Percentiles rank a stretch among this genome's conserved stretches.
Conservation (phyloP, 768 basidiomycete species). For the Tubosaeta brunneosetosa region DNA sequence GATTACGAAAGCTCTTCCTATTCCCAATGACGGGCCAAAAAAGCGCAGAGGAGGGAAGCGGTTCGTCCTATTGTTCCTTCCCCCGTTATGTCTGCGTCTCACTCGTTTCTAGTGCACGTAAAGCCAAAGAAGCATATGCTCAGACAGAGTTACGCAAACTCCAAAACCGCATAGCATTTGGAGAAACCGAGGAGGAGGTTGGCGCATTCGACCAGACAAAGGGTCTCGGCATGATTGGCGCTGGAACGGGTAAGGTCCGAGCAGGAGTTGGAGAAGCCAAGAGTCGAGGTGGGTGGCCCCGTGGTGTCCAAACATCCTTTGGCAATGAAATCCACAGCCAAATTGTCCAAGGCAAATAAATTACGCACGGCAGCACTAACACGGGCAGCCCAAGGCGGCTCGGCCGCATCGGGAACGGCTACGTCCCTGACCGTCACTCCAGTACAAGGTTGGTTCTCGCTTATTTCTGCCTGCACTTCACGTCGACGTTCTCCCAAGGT, state of each 20-base stretch:
- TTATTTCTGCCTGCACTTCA: neutral
- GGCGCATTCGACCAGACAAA: conserved; percentile 97
- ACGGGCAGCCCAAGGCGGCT: conserved; percentile 57
- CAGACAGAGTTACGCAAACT: conserved; percentile 95
- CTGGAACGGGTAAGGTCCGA: conserved; percentile 81
- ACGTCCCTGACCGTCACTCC: conserved; percentile 94
- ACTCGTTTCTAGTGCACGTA: conserved; percentile 64
- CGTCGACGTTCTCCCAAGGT: conserved; percentile 36
- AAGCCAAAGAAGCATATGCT: conserved; percentile 97
- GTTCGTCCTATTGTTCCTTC: conserved; percentile 37
- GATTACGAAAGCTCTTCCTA: conserved; percentile 86
- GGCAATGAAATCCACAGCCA: conserved; percentile 51
- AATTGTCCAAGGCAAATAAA: conserved; percentile 93
- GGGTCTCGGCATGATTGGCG: conserved; percentile 95
- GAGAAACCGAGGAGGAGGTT: conserved; percentile 92
- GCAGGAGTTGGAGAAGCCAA: conserved; percentile 85
- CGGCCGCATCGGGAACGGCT: conserved; percentile 70
- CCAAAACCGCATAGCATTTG: conserved; percentile 96
- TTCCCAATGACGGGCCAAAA: conserved; percentile 93
- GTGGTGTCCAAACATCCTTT: neutral
- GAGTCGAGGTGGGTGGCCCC: conserved; percentile 67
- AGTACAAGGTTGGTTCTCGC: conserved; percentile 66
- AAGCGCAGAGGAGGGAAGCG: conserved; percentile 94
- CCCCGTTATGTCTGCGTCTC: neutral
- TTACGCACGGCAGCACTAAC: conserved; percentile 82